Evolutionary conservation across 1,284 basidiomycete species (phyloP).

Genomic region (Trametes hirsuta): DNA sequence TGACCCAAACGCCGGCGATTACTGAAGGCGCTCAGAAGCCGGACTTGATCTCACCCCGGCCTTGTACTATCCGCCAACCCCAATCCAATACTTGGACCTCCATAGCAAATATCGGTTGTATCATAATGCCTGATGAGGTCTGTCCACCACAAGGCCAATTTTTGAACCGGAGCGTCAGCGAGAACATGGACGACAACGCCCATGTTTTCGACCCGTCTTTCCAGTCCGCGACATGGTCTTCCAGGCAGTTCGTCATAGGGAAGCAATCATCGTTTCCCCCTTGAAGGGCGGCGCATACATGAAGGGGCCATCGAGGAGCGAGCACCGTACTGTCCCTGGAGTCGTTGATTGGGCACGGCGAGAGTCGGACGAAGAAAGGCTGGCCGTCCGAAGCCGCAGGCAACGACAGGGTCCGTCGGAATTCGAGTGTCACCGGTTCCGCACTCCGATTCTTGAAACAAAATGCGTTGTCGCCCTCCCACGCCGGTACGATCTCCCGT

Average conservation of each 20-base stretch:
- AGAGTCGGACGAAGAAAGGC: too few species aligned
- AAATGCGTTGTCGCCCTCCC: neutral
- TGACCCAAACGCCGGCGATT: too few species aligned
- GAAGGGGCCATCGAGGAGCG: neutral
- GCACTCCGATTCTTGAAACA: neutral
- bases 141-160: neutral
- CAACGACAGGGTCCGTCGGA: too few species aligned
- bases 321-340: neutral
- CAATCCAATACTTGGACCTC: neutral
- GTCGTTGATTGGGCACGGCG: too few species aligned
- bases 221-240: neutral
- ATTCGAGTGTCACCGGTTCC: neutral
- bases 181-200: neutral
- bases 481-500: neutral
- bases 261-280: neutral
- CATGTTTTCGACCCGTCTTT: neutral
- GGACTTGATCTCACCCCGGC: too few species aligned
- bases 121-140: neutral
- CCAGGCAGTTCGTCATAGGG: neutral
- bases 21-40: too few species aligned
- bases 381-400: too few species aligned
- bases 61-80: too few species aligned
- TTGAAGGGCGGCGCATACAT: neutral
- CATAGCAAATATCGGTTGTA: neutral
- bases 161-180: neutral